Conservation (phyloP, 306 rosid genomes). For the Alnus glutinosa region DNA sequence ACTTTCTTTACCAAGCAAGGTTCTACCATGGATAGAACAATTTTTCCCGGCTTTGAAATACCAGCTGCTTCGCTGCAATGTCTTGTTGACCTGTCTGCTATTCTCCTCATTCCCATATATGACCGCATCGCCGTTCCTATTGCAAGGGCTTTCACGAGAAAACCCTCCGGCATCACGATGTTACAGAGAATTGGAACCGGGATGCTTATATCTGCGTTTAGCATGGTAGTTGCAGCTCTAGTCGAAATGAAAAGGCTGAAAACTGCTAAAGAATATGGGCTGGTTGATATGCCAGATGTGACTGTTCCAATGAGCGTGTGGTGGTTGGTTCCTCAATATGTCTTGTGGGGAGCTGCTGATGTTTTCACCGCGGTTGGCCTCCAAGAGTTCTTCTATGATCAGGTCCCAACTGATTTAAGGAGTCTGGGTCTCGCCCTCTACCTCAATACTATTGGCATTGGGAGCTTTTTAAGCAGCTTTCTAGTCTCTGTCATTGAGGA, state of each 20-base stretch:
- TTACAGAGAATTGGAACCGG: constrained; percentile 43
- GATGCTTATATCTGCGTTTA: constrained; percentile 40
- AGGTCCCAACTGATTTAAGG: constrained; percentile 57
- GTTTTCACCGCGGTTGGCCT: constrained; percentile 70
- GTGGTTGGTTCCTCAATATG: constrained; percentile 76
- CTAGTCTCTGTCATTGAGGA: constrained; percentile 46
- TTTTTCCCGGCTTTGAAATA: too few relatives aligned
- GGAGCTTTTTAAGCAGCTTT: constrained; percentile 62
- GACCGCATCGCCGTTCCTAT: constrained; percentile 23
- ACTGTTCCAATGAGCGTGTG: constrained; percentile 68
- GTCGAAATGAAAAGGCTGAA: constrained; percentile 58
- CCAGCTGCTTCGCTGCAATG: constrained; percentile 25
- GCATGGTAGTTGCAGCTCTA: constrained; percentile 53
- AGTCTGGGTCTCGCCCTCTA: constrained; percentile 64
- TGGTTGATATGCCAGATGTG: constrained; percentile 50
- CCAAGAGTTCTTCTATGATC: constrained; percentile 79
- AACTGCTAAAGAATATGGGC: constrained; percentile 51
- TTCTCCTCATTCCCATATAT: constrained; percentile 25
- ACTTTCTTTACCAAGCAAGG: constrained; percentile 49
- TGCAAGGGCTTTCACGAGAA: constrained; percentile 17
- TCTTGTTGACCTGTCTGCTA: background rate
- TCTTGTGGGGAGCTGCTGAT: constrained; percentile 49
- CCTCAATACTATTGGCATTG: constrained; percentile 59
- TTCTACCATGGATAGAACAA: background rate
- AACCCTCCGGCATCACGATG: constrained; percentile 27